A percentile compares a stretch with the other conserved stretches of the same genome.
These are phyloP conservation scores for Polygonum maritimum DNA, from an alignment of 148 eudicot species.

Conservation along the genomic window DNA sequence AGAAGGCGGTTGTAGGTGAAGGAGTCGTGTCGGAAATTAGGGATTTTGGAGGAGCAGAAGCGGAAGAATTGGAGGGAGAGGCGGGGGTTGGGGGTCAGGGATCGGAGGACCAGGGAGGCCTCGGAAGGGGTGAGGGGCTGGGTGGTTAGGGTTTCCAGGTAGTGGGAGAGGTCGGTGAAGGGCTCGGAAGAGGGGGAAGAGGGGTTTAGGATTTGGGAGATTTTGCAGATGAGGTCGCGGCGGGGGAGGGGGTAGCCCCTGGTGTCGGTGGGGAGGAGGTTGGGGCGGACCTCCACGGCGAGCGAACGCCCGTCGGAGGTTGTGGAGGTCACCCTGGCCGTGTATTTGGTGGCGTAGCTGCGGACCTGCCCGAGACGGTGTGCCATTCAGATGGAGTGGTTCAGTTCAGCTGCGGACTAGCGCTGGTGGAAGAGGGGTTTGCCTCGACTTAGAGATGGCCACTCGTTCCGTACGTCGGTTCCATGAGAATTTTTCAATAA, in stretches of 20 bases:
- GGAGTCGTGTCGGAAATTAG: conserved; percentile 56
- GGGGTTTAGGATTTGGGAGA: conserved; percentile 38
- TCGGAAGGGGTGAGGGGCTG: conserved; percentile 54
- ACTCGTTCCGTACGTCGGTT: no score
- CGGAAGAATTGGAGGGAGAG: conserved; percentile 63
- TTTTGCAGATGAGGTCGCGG: conserved; percentile 66
- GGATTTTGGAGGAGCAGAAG: conserved; percentile 47
- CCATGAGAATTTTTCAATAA: no score
- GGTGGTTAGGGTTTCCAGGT: conserved; percentile 33
- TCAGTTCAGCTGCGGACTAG: no score
- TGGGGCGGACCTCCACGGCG: conserved; percentile 43
- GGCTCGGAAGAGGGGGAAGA: conserved; percentile 27
- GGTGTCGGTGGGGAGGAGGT: conserved; percentile 39
- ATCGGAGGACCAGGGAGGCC: conserved; percentile 64
- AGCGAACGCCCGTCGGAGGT: conserved; percentile 40
- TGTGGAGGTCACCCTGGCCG: conserved; percentile 40
- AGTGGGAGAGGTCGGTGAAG: conserved; percentile 37
- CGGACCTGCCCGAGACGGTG: conserved; percentile 30
- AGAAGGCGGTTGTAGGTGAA: conserved; percentile 71
- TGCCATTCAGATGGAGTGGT: background rate
- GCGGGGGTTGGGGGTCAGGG: conserved; percentile 35
- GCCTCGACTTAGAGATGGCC: no score
- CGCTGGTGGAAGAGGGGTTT: no score
- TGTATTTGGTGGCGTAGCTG: conserved; percentile 69
- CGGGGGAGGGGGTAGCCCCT: conserved; percentile 79